Conservation (phyloP, 495 filamentous ascomycete species). For the Trypethelium eluteriae region DNA sequence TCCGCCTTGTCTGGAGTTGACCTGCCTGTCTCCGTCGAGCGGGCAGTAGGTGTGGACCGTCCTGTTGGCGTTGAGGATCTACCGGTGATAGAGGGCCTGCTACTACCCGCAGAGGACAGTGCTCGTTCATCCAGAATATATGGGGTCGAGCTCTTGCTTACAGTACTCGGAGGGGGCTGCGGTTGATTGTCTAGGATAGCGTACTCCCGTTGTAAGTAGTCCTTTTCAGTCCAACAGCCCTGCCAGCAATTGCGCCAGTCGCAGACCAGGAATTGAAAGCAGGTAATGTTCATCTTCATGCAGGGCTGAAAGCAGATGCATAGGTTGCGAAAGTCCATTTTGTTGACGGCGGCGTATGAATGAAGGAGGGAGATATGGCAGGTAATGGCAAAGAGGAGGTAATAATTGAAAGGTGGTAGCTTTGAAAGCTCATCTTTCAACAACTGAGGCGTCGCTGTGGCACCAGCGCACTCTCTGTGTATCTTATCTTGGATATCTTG, state of each 20-base stretch:
- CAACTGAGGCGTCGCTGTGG: conserved; percentile 66
- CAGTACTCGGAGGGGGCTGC: conserved; percentile 16
- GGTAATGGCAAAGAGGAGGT: conserved; percentile 90
- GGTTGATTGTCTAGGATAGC: conserved; percentile 16
- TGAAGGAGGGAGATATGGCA: conserved; percentile 84
- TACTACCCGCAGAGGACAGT: conserved; percentile 23
- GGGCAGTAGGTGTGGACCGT: background rate
- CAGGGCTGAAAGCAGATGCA: conserved; percentile 93
- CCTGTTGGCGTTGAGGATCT: conserved; percentile 12
- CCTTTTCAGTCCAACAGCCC: conserved; percentile 84
- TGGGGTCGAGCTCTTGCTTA: conserved; percentile 10
- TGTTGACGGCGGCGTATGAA: conserved; percentile 78
- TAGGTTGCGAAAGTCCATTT: conserved; percentile 88
- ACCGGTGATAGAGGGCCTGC: conserved; percentile 22
- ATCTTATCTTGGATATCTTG: conserved; percentile 69
- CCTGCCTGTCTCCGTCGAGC: background rate
- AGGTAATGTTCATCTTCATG: conserved; percentile 83
- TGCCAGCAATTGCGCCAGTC: conserved; percentile 95
- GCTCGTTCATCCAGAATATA: conserved; percentile 18
- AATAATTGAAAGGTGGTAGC: conserved; percentile 87
- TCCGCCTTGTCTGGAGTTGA: conserved; percentile 4
- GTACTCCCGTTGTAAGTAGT: conserved; percentile 66
- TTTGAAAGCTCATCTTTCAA: conserved; percentile 85
- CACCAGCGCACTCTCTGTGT: conserved; percentile 62
- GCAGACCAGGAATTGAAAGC: conserved; percentile 83